These are phyloP conservation scores for Phanerochaete carnosa DNA, from an alignment of 768 basidiomycete species.

Conservation along the genomic window DNA sequence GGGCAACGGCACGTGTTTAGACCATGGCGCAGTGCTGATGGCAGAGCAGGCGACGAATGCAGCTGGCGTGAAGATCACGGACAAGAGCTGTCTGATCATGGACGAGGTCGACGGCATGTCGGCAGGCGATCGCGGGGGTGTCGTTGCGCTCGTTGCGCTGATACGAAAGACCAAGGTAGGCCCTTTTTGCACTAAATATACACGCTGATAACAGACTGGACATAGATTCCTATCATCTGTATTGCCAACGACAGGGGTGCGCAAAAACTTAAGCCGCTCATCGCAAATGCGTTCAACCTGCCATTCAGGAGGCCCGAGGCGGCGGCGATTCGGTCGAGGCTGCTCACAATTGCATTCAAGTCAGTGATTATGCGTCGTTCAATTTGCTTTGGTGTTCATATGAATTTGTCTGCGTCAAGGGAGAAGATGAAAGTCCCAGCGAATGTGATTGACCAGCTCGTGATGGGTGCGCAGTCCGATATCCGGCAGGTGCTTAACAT, in stretches of 20 bases:
- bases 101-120: conserved; percentile 99
- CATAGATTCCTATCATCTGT: conserved; percentile 91
- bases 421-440: conserved; percentile 92
- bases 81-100: conserved; percentile 91
- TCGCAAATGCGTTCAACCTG: conserved; percentile 67
- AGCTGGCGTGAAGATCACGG: conserved; percentile 70
- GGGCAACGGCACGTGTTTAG: conserved; percentile 12
- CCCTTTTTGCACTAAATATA: neutral
- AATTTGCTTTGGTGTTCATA: neutral
- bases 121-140: conserved; percentile 93
- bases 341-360: conserved; percentile 89
- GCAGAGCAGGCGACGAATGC: conserved; percentile 53
- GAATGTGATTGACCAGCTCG: conserved; percentile 90
- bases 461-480: conserved; percentile 87
- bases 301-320: conserved; percentile 79
- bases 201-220: neutral
- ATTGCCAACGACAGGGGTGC: conserved; percentile 89
- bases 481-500: conserved; percentile 97
- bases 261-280: conserved; percentile 90
- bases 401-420: conserved; percentile 34
- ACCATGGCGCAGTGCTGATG: neutral
- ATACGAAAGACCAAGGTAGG: conserved; percentile 91
- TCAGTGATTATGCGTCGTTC: conserved; percentile 32
- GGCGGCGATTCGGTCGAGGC: conserved; percentile 73
- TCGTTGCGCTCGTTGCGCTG: conserved; percentile 86